These are phyloP conservation scores for Hymenoscyphus infarciens DNA, from an alignment of 2,329 filamentous ascomycete species.

Conservation along the genomic window DNA sequence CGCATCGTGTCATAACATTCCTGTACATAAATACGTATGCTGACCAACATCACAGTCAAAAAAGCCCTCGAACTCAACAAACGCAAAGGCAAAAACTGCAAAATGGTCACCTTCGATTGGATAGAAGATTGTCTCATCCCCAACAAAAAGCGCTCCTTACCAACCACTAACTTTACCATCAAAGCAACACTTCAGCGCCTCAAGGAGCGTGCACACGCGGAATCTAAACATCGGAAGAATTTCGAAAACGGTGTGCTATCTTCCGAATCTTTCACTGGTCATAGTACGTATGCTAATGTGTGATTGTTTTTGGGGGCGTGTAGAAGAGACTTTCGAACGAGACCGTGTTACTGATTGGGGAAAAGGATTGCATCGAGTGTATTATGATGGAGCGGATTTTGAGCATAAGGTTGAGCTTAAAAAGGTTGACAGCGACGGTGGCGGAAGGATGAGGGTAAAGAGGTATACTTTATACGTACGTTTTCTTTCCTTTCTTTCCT, in stretches of 20 bases:
- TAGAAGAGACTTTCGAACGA: background rate
- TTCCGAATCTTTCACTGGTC: slow-evolving; percentile 45
- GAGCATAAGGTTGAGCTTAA: slow-evolving; percentile 60
- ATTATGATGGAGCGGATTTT: slow-evolving; percentile 59
- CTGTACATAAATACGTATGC: background rate
- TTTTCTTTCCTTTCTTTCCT: slow-evolving; percentile 12
- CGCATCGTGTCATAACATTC: background rate
- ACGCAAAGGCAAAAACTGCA: slow-evolving; percentile 31
- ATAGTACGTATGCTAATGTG: slow-evolving; percentile 40
- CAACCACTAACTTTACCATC: slow-evolving; percentile 24
- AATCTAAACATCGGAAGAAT: slow-evolving; percentile 36
- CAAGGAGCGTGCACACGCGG: slow-evolving; percentile 39
- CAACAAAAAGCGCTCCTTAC: slow-evolving; percentile 31
- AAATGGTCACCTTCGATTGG: slow-evolving; percentile 47
- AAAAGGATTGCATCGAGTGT: slow-evolving; percentile 60
- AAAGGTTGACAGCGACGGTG: slow-evolving; percentile 43
- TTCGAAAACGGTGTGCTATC: slow-evolving; percentile 34
- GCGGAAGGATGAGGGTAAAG: slow-evolving; percentile 48
- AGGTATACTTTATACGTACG: slow-evolving; percentile 58
- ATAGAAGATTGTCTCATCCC: slow-evolving; percentile 39
- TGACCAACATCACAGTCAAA: slow-evolving; percentile 35
- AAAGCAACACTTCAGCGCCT: slow-evolving; percentile 22
- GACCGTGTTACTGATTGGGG: slow-evolving; percentile 12
- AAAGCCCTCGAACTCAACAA: slow-evolving; percentile 36
- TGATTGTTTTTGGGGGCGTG: background rate